Base-by-base conservation (phyloP, 2,329 filamentous ascomycete species). In the Clonostachys byssicola region DNA sequence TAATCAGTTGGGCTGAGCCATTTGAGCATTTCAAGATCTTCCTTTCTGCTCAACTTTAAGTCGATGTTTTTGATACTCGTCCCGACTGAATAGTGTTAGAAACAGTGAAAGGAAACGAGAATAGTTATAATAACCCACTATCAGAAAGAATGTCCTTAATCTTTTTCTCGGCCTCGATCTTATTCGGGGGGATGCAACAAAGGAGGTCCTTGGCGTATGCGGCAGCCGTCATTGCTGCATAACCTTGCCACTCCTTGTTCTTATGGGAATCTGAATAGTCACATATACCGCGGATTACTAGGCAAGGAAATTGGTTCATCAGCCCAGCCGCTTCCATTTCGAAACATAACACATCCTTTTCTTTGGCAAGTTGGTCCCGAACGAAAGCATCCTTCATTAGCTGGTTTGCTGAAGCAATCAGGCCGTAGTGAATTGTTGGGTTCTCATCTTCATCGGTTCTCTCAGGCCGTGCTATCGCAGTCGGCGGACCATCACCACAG, bases 221-320 rank as follows among this genome's bases (percentile, higher is more conserved):
- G 0, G 64, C 64, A 14, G 46, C 46, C 14, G 46, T 33, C 34
- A 43, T 43, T 35, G 41, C 23, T 33, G 46, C 46, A 34, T 49
- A 49, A 9, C 47, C 43, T 23, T 49, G 47, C 47, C 47, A 48
- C 60, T 0, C 63, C 63, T 47, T 65, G 65, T 4, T 59, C 45
- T 70, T 70, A 48, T 68, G 64, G 0, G 55, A 59, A 49, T 71
- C 66, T 5, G 62, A 58, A 43, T 67, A 69, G 40, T 65, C 60
- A 20, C 59, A 68, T 2, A 69, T 62, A 1, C 64, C 65, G 5
- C 62, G 55, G 16, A 69, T 62, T 0, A 62, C 55, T 1, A 68
- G 33, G 33, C 59, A 67, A 1, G 56, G 58, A 8, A 63, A 52
- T 1, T 47, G 46, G 6, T 51, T 43, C 42, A 51, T 50, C 2